Evolutionary conservation across 257 asterid genomes (phyloP), one percentile per base, ranked within the genome.

Genomic region (Cynanchum wilfordii): DNA sequence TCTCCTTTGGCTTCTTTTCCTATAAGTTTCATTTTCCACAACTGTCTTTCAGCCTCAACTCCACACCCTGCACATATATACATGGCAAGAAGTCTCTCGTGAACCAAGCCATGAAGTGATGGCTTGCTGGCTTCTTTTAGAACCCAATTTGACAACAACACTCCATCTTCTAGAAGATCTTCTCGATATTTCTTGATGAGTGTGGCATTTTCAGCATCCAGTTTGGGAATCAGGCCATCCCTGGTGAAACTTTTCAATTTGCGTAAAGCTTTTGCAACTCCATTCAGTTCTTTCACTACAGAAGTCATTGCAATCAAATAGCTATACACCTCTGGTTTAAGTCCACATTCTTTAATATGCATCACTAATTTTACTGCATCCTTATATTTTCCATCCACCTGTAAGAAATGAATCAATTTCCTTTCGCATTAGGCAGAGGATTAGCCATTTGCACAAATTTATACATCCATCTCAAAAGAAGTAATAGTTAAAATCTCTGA

Each of bases 261-360:
- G 72, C 98, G 94, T 64, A 92, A 45, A 36, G 96, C 85, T 84
- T 92, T 95, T 24, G 92, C 96, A 25, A 95, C 78, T 84, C 90
- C 98, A 40, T 92, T 90, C 56, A 95, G 89, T 82, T 95, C 99
- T 79, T 92, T 95, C 64, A 92, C 95, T 22, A 95, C 87, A 27
- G 96, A 95, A 20, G 98, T 87, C 99, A 95, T 95, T 56, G 96
- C 99, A 33, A 95, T 86, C 70, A 95, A 75, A 69, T 92, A 92
- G 83, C 99, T 92, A 83, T 91, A 95, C 12, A 82, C 81, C 76
- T 92, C 99, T 3, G 98, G 98, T 80, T 90, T 92, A 64, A 95
- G 67, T 2, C 91, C 92, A 49, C 82, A 77, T 49, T 92, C 98
- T 82, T 86, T 81, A 24, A 90, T 87, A 77, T 85, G 86, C 66